Evolutionary conservation across 73 alveolate species (phyloP), one percentile per base, ranked within the genome.

Genomic region (Effrenium voratum): DNA sequence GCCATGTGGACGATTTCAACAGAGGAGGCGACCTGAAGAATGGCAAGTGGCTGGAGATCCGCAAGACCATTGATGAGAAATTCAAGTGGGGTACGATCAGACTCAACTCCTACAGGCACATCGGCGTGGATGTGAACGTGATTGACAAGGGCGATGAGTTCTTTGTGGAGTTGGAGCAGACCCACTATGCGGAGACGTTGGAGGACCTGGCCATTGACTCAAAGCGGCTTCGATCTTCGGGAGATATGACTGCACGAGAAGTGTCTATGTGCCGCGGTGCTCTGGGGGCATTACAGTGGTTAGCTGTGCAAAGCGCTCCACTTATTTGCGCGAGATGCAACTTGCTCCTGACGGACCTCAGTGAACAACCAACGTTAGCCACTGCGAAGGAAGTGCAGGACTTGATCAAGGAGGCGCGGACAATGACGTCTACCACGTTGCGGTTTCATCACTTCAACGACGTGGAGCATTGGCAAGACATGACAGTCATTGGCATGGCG

Each of bases 251-350:
- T 22, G 44, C 47, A 0, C 6, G 34, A 28, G 76, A 82, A 40
- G 36, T 82, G 22, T 8, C 93, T 10, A 43, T 15, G 10, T 82
- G 93, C 24, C 73, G 93, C 0, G 76, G 49, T 2, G 73, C 93
- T 5, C 8, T 82, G 12, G 93, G 93, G 5, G 76, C 76, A 10
- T 32, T 80, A 30, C 91, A 80, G 49, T 80, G 91, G 91, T 19
- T 80, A 32, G 91, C 91, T 6, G 46, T 80, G 46, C 91, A 80
- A 32, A 80, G 47, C 28, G 72, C 44, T 44, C 91, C 91, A n/a
- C 55, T 80, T 30, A 24, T 46, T 0, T 47, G 91, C 32, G 68
- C 91, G 26, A 22, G 91, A 5, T 44, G 68, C 47, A 80, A 80
- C 70, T 45, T 80, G 70, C 28, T 80, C 1, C 46, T 80, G 44